Percentiles rank a stretch among this genome's conserved stretches.
phyloP scores from a whole-genome alignment of 495 filamentous ascomycete genomes.

The Xylaria nigripes region DNA sequence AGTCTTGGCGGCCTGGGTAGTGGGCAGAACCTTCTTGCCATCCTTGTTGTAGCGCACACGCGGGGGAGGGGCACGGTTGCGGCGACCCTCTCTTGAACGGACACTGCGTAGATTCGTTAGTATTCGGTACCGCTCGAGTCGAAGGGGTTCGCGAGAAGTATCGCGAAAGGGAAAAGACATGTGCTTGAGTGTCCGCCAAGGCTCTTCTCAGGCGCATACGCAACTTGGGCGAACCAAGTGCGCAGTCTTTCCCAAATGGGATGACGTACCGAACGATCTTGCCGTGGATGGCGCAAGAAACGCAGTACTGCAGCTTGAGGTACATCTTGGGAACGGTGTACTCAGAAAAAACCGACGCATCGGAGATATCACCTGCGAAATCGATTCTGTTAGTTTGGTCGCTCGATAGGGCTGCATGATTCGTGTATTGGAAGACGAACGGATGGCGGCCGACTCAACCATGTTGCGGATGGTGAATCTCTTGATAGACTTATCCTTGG shows the following conservation, averaged over 20 bases:
- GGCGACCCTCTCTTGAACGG: conserved; percentile 90
- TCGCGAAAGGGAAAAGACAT: conserved; percentile 11
- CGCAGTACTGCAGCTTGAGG: conserved; percentile 99
- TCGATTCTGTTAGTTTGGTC: not conserved
- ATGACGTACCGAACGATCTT: conserved; percentile 98
- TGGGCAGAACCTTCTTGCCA: conserved; percentile 98
- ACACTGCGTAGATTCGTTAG: conserved; percentile 59
- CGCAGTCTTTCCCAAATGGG: conserved; percentile 28
- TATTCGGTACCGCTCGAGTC: conserved; percentile 4
- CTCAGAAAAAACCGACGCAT: conserved; percentile 97
- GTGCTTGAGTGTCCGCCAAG: conserved; percentile 48
- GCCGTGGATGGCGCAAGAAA: conserved; percentile 99
- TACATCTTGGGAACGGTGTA: conserved; percentile 99
- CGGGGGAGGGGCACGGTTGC: conserved; percentile 97
- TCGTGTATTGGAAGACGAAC: conserved; percentile 54
- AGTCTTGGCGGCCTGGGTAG: conserved; percentile 48
- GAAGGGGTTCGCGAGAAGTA: conserved; percentile 8
- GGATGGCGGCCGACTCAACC: conserved; percentile 98
- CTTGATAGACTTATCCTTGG: conserved; percentile 99
- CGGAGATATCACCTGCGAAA: conserved; percentile 91
- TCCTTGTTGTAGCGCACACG: conserved; percentile 99
- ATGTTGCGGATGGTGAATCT: conserved; percentile 99
- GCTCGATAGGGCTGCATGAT: conserved; percentile 7
- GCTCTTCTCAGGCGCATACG: conserved; percentile 51
- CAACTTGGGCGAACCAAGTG: conserved; percentile 17